Base-by-base conservation (phyloP, 2,329 filamentous ascomycete species). In the Onygenales sp. region DNA sequence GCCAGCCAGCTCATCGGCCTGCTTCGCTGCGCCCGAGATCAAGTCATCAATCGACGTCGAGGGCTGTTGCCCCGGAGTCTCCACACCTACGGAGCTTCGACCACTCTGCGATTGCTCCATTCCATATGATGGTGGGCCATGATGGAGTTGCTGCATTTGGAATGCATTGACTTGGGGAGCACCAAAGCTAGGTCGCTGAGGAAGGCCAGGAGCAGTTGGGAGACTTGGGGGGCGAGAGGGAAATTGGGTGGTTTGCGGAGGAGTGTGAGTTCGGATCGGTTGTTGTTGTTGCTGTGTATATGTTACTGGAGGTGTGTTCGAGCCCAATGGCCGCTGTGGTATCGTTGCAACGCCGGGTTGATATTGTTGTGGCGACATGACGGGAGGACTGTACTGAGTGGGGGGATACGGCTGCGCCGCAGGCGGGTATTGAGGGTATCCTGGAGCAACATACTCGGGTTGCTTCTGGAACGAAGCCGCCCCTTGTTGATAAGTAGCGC, bases 151-250 rank as follows among this genome's bases (percentile, higher is more conserved):
- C 58, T 80, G 77, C 72, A 82, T 73, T 56, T 78, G 75, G 55
- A 75, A 76, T 43, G 75, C 71, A 60, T 77, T 79, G 55, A 79
- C 70, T 53, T 72, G 71, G 32, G 78, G 77, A 13, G 77, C 75
- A 56, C 74, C 75, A 62, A 84, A 81, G 9, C 75, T 72, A 13
- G 82, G 82, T 51, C 82, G 75, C 58, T 83, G 79, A 3, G 82
- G 82, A 43, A 85, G 73, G 53, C 80, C 78, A 21, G 79, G 75
- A 11, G 77, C 76, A 48, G 72, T 64, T n/a, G 79, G 78, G 47
- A 81, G 67, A 61, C 76, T 80, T 51, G 79, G 76, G 58, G 78
- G 72, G 47, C 72, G 72, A 11, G 76, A 73, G 33, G 61, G 60
- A 54, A 62, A 57, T 33, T 60, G 60, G 55, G 62, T 57, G 52